These are phyloP conservation scores for Crithidia sp. DNA, from an alignment of 208 protist species.

Conservation along the genomic window DNA sequence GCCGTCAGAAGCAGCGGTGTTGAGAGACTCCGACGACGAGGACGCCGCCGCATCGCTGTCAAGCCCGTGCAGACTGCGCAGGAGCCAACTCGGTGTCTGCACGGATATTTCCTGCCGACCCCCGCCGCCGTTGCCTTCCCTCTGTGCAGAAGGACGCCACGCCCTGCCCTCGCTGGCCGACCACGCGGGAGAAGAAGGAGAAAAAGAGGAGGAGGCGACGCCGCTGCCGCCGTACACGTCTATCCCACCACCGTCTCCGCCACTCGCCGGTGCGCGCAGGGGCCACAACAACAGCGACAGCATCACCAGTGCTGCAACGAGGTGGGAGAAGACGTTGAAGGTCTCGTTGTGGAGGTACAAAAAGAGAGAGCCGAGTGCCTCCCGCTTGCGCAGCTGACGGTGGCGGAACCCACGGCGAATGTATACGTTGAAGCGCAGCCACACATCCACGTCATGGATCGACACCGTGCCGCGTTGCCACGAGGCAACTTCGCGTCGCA, in stretches of 20 bases:
- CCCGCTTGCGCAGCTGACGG: slow-evolving; percentile 36
- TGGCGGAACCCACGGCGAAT: slow-evolving; percentile 66
- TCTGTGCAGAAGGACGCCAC: too few species aligned
- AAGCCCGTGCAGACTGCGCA: slow-evolving; percentile 20
- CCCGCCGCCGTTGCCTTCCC: neutral
- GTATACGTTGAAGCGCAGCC: slow-evolving; percentile 72
- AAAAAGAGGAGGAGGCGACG: neutral
- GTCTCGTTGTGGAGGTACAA: slow-evolving; percentile 69
- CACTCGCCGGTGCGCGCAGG: slow-evolving; percentile 20
- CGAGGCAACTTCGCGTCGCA: slow-evolving; percentile 14
- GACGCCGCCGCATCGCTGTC: neutral
- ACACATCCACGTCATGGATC: slow-evolving; percentile 60
- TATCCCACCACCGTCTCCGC: neutral
- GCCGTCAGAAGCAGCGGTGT: too few species aligned
- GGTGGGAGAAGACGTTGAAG: slow-evolving; percentile 61
- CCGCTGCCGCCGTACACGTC: slow-evolving; percentile 7
- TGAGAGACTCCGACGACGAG: too few species aligned
- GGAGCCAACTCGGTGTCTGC: slow-evolving; percentile 22
- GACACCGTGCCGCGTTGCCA: slow-evolving; percentile 38
- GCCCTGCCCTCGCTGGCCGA: too few species aligned
- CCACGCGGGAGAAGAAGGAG: neutral
- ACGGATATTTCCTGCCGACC: neutral
- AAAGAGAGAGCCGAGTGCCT: slow-evolving; percentile 52
- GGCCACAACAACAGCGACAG: slow-evolving; percentile 51
- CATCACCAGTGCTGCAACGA: slow-evolving; percentile 41